A percentile compares a stretch with the other conserved stretches of the same genome.
Evolutionary conservation across 352 stramenopile species (phyloP).

Genomic region (Globisporangium apiculatum): DNA sequence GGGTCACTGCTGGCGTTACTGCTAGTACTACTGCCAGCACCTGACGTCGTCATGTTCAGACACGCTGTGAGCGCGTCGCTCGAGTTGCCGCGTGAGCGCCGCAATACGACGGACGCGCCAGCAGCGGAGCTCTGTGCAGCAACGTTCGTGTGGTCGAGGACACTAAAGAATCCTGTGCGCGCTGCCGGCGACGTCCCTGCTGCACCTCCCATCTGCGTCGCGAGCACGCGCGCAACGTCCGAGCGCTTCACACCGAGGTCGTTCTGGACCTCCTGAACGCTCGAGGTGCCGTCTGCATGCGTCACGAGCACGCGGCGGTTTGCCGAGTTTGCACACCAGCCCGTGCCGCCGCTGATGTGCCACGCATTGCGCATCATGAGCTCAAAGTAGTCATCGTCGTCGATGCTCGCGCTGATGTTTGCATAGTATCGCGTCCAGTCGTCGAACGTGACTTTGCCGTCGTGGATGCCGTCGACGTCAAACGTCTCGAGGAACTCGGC

Average conservation of each 20-base stretch:
- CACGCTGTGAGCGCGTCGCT: conserved; percentile 50
- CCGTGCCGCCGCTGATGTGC: conserved; percentile 49
- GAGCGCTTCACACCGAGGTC: conserved; percentile 29
- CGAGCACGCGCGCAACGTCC: conserved; percentile 27
- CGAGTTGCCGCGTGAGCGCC: conserved; percentile 35
- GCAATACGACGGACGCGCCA: conserved; percentile 12
- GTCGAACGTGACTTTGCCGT: conserved; percentile 52
- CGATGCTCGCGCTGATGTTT: conserved; percentile 83
- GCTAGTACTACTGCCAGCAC: not conserved
- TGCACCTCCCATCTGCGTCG: conserved; percentile 15
- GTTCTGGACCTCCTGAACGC: conserved; percentile 39
- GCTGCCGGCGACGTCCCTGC: conserved; percentile 4
- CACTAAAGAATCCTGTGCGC: conserved; percentile 40
- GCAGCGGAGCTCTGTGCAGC: conserved; percentile 6
- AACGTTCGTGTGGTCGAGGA: conserved; percentile 46
- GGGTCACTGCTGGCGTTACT: not conserved
- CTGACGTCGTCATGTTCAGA: conserved; percentile 17
- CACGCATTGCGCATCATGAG: conserved; percentile 88
- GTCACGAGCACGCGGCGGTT: conserved; percentile 68
- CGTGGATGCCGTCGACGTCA: conserved; percentile 35
- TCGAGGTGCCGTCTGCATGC: conserved; percentile 35
- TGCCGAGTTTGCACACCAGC: conserved; percentile 44
- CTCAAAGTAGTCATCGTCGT: conserved; percentile 92
- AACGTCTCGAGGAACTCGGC: conserved; percentile 83
- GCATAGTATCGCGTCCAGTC: conserved; percentile 85